A percentile compares a stretch with the other conserved stretches of the same genome.
phyloP scores from a whole-genome alignment of 73 alveolate species.

The Blepharisma japonicum region DNA sequence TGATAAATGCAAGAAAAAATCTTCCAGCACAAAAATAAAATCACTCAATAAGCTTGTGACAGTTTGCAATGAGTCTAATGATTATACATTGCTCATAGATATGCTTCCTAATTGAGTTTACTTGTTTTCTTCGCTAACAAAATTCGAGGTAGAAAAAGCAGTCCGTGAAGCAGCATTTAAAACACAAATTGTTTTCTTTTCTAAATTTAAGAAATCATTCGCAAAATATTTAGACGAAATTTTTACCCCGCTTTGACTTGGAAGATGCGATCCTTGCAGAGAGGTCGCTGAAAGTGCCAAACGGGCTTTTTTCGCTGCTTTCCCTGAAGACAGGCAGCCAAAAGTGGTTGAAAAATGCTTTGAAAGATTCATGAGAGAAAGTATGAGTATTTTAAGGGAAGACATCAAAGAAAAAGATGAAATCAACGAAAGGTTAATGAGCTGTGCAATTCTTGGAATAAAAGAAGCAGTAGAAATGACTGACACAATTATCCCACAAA shows the following conservation, averaged over 20 bases:
- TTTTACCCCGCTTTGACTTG: conserved; percentile 19
- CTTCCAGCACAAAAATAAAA: conserved; percentile 9
- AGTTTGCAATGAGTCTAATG: neutral
- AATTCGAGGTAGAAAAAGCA: neutral
- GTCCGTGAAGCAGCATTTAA: conserved; percentile 24
- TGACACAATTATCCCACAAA: neutral
- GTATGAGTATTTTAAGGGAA: neutral
- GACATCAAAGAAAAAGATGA: neutral
- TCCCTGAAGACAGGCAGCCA: conserved; percentile 6
- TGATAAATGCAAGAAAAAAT: conserved; percentile 14
- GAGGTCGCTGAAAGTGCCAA: conserved; percentile 23
- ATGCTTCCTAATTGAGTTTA: conserved; percentile 7
- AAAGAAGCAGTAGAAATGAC: neutral
- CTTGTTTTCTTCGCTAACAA: neutral
- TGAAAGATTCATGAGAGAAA: neutral
- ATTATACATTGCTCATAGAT: neutral
- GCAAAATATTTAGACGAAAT: conserved; percentile 3
- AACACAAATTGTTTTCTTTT: neutral
- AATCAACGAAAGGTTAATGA: no score
- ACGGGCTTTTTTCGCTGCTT: conserved; percentile 15
- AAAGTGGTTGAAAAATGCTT: conserved; percentile 7
- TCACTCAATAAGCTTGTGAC: neutral
- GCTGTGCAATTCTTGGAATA: neutral
- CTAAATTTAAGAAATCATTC: neutral
- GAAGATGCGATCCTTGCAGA: neutral